A percentile compares a stretch with the other conserved stretches of the same genome.
phyloP scores from a whole-genome alignment of 1,284 basidiomycete species.

The Rugiboletus extremiorientalis region DNA sequence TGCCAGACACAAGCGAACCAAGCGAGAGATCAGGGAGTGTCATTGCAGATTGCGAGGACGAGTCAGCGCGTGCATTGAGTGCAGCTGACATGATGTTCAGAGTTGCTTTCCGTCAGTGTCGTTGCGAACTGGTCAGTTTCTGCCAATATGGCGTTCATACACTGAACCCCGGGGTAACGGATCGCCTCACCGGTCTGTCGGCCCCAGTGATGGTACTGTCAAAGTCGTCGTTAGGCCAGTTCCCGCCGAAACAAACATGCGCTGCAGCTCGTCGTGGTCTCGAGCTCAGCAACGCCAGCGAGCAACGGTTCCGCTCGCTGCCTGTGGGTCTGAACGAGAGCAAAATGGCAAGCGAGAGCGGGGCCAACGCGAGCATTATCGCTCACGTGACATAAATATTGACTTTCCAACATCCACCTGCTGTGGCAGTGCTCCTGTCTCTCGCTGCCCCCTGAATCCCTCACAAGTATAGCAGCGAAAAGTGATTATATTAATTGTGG shows the following conservation, averaged over 20 bases:
- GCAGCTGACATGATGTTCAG: conserved; percentile 18
- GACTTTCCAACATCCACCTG: no score
- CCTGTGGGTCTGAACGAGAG: not conserved
- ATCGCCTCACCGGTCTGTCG: conserved; percentile 12
- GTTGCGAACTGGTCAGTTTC: not conserved
- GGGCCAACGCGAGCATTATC: not conserved
- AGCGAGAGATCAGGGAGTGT: conserved; percentile 63
- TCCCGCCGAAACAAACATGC: not conserved
- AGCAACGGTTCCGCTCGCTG: not conserved
- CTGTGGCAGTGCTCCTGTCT: no score
- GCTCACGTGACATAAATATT: conserved; percentile 8
- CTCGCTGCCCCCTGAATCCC: not conserved
- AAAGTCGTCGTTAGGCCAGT: not conserved
- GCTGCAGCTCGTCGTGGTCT: not conserved
- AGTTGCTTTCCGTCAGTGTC: no score
- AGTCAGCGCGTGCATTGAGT: conserved; percentile 25
- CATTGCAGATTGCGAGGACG: conserved; percentile 42
- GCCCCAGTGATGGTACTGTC: not conserved
- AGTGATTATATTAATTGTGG: not conserved
- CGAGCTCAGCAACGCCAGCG: not conserved
- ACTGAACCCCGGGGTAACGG: not conserved
- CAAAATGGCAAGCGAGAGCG: not conserved
- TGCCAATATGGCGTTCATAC: not conserved
- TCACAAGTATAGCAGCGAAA: not conserved
- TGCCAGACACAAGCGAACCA: conserved; percentile 54